These are phyloP conservation scores for Lasiodiplodia citricola DNA, from an alignment of 2,329 filamentous ascomycete genomes.

Conservation along the genomic window DNA sequence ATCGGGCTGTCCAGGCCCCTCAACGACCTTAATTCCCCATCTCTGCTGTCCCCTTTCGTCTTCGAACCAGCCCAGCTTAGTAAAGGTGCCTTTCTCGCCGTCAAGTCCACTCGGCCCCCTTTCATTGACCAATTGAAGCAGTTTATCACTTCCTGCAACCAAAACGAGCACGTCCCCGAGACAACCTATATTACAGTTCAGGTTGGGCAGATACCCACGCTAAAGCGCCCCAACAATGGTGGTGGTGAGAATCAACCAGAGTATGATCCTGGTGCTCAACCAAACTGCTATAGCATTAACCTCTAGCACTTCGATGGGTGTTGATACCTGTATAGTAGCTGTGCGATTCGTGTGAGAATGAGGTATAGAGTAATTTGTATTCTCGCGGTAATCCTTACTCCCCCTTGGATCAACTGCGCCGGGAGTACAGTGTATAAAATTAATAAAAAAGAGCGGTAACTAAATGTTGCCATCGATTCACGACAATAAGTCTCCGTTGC, in stretches of 20 bases:
- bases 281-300: conserved; percentile 29
- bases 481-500: too few species aligned
- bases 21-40: not conserved
- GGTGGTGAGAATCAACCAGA: conserved; percentile 27
- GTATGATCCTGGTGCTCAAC: conserved; percentile 27
- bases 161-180: conserved; percentile 29
- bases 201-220: not conserved
- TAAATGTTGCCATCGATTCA: too few species aligned
- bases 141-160: conserved; percentile 27
- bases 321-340: not conserved
- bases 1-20: not conserved
- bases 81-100: not conserved
- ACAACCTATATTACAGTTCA: conserved; percentile 21
- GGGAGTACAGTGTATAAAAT: too few species aligned
- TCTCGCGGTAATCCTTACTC: too few species aligned
- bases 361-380: not conserved
- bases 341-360: not conserved
- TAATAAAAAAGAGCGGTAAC: too few species aligned
- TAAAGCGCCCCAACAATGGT: not conserved
- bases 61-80: not conserved
- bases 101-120: not conserved
- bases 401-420: too few species aligned
- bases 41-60: not conserved
- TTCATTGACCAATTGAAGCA: not conserved
- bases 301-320: conserved; percentile 24